Evolutionary conservation across 164 flowering plant species (phyloP).

Genomic region (Kalanchoe fedtschenkoi): DNA sequence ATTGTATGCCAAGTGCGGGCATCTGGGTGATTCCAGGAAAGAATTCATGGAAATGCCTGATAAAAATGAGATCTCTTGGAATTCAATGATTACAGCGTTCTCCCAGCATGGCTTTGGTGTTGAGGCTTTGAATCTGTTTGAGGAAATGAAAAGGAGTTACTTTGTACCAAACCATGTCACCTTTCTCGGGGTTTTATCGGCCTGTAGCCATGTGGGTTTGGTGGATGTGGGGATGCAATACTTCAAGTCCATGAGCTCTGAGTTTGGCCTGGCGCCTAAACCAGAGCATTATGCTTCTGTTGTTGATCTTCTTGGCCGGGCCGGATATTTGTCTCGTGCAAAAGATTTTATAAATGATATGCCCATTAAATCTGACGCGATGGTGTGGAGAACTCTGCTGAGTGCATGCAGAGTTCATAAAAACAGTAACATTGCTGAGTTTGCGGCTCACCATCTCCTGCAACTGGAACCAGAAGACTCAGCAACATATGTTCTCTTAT

Average conservation of each 20-base stretch:
- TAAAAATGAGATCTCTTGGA: conserved; percentile 29
- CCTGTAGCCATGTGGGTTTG: conserved; percentile 34
- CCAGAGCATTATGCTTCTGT: conserved; percentile 34
- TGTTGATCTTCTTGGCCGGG: conserved; percentile 32
- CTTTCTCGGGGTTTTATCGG: conserved; percentile 27
- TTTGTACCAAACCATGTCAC: conserved; percentile 23
- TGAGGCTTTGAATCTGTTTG: conserved; percentile 27
- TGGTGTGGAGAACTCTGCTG: conserved; percentile 31
- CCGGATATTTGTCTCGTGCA: conserved; percentile 23
- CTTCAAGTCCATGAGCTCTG: conserved; percentile 28
- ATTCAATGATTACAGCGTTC: conserved; percentile 32
- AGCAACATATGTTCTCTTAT: conserved; percentile 31
- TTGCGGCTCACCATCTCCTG: conserved; percentile 25
- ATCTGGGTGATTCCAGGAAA: conserved; percentile 22
- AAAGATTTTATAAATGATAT: conserved; percentile 23
- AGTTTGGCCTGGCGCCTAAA: conserved; percentile 23
- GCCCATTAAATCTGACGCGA: conserved; percentile 33
- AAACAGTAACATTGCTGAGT: conserved; percentile 27
- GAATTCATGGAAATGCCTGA: conserved; percentile 20
- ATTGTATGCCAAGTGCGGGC: conserved; percentile 30
- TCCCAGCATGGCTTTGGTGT: conserved; percentile 27
- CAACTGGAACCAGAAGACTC: conserved; percentile 33
- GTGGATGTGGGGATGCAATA: conserved; percentile 24
- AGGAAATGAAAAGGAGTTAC: conserved; percentile 20
- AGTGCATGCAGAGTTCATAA: conserved; percentile 29